These are phyloP conservation scores for Syzygium grande DNA, from an alignment of 345 rosid genomes.

Conservation along the genomic window DNA sequence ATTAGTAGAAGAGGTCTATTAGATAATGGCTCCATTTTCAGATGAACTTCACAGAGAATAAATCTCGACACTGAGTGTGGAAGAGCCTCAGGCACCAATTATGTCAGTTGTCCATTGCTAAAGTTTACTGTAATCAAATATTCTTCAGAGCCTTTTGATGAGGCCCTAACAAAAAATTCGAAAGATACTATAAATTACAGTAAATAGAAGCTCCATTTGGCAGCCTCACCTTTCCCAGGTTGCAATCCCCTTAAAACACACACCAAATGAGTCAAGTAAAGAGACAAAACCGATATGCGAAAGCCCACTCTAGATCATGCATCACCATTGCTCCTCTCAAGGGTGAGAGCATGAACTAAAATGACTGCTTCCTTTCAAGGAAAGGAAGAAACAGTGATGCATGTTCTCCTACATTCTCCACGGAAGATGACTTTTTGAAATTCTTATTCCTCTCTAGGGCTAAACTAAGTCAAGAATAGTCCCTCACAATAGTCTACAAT, in stretches of 20 bases:
- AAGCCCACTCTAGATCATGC: neutral
- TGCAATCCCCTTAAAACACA: neutral
- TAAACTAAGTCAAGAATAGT: neutral
- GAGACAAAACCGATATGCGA: neutral
- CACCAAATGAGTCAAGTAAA: neutral
- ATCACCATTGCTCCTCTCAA: neutral
- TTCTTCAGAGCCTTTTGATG: neutral
- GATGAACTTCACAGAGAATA: neutral
- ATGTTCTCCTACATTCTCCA: neutral
- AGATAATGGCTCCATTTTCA: neutral
- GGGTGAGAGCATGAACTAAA: neutral
- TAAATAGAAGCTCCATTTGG: neutral
- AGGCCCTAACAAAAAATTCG: neutral
- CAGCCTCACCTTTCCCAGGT: neutral
- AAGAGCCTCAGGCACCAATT: neutral
- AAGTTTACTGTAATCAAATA: neutral
- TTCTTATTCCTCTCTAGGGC: neutral
- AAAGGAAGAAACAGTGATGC: neutral
- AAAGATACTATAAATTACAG: neutral
- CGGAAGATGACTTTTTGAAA: neutral
- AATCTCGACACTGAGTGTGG: neutral
- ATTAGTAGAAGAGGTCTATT: neutral
- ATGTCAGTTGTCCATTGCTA: neutral
- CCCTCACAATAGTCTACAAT: neutral
- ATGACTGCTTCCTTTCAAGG: neutral